These are phyloP conservation scores for Bidens hawaiensis DNA, from an alignment of 140 eudicot genomes.

Conservation along the genomic window DNA sequence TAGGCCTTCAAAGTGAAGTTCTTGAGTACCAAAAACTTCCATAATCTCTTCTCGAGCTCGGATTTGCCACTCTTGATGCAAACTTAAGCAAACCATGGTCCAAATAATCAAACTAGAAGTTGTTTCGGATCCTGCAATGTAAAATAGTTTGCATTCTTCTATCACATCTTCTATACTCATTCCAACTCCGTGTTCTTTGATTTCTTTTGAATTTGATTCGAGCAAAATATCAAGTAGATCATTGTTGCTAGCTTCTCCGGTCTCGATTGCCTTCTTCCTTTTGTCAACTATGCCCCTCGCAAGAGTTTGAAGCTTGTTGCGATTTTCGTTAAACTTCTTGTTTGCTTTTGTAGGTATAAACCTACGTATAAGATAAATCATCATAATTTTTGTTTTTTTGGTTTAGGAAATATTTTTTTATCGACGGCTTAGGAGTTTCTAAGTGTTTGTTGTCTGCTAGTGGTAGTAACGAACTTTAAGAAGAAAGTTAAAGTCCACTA, in stretches of 20 bases:
- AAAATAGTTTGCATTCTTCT: slow-evolving; percentile 43
- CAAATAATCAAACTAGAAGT: slow-evolving; percentile 32
- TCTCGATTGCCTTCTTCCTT: slow-evolving; percentile 34
- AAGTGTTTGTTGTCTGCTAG: too few relatives aligned
- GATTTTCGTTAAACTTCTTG: slow-evolving; percentile 24
- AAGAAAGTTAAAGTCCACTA: too few relatives aligned
- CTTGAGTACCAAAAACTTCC: slow-evolving; percentile 19
- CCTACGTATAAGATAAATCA: slow-evolving; percentile 15
- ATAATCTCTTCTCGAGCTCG: slow-evolving; percentile 36
- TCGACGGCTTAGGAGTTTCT: too few relatives aligned
- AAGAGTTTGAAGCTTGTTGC: slow-evolving; percentile 23
- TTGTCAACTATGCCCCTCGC: slow-evolving; percentile 19
- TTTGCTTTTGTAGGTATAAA: slow-evolving; percentile 33
- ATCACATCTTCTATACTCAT: slow-evolving; percentile 37
- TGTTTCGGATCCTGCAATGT: slow-evolving; percentile 38
- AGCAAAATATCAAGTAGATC: slow-evolving; percentile 36
- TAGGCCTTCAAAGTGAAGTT: slow-evolving; percentile 31
- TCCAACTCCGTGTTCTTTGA: slow-evolving; percentile 23
- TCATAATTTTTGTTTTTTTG: not conserved
- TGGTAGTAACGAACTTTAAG: too few relatives aligned
- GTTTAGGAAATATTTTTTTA: too few relatives aligned
- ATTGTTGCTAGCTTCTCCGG: slow-evolving; percentile 20
- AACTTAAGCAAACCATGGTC: slow-evolving; percentile 38
- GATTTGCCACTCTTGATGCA: slow-evolving; percentile 34
- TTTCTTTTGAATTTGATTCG: slow-evolving; percentile 32